Conservation (phyloP, 225 moss, liverwort and hornwort genomes). For the Antitrichia curtipendula region DNA sequence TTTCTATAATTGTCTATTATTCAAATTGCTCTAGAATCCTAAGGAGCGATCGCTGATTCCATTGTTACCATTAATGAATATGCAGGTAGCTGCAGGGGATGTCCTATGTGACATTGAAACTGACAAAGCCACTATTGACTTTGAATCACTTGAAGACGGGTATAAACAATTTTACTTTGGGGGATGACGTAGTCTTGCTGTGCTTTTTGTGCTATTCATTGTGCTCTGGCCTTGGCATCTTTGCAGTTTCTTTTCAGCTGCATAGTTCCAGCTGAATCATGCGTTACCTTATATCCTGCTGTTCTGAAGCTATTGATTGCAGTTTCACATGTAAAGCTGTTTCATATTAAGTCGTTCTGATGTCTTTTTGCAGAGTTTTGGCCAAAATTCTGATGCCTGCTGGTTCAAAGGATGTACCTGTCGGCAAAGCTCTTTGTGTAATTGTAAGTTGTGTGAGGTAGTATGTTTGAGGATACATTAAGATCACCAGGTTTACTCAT, state of each 20-base stretch:
- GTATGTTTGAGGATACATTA: background rate
- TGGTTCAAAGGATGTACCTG: constrained; percentile 85
- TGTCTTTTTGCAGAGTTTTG: constrained; percentile 43
- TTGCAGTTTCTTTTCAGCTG: background rate
- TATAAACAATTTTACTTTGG: background rate
- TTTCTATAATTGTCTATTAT: background rate
- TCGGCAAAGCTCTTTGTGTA: constrained; percentile 75
- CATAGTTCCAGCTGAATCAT: background rate
- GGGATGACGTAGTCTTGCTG: background rate
- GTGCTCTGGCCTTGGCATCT: background rate
- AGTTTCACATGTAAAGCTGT: background rate
- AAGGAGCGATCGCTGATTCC: background rate
- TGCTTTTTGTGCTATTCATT: background rate
- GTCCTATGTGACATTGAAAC: constrained; percentile 60
- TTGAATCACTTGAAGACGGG: constrained; percentile 96
- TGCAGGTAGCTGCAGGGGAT: constrained; percentile 76
- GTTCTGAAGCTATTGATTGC: background rate
- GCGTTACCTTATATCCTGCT: background rate
- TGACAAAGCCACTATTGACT: constrained; percentile 71
- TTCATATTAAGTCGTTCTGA: background rate
- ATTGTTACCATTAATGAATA: background rate
- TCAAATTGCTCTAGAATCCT: background rate
- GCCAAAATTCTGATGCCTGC: constrained; percentile 78
- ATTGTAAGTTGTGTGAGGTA: constrained; percentile 48
- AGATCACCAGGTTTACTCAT: background rate